Evolutionary conservation across 768 basidiomycete genomes (phyloP).

Genomic region (Tricholoma hemisulphureum): DNA sequence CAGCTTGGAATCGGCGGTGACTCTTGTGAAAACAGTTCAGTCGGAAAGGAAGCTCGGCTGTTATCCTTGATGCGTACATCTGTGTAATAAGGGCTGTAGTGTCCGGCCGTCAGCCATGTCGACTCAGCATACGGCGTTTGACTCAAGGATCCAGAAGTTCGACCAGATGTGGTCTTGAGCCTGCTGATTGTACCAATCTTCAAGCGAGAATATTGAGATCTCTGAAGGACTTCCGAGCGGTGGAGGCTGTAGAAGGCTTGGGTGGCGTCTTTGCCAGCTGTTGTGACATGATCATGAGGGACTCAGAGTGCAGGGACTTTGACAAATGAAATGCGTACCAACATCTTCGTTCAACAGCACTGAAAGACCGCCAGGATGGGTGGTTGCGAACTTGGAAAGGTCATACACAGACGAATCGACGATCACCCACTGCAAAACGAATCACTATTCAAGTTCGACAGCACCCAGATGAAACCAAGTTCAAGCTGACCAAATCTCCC

Average conservation of each 20-base stretch:
- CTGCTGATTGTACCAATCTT: slow-evolving; percentile 69
- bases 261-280: slow-evolving; percentile 85
- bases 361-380: slow-evolving; percentile 82
- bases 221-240: slow-evolving; percentile 76
- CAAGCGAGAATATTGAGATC: slow-evolving; percentile 71
- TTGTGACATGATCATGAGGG: slow-evolving; percentile 12
- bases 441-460: neutral
- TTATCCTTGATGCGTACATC: slow-evolving; percentile 49
- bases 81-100: slow-evolving; percentile 73
- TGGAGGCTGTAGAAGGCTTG: slow-evolving; percentile 89
- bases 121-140: slow-evolving; percentile 88
- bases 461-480: neutral
- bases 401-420: slow-evolving; percentile 66
- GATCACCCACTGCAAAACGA: slow-evolving; percentile 63
- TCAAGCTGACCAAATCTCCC: neutral
- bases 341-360: slow-evolving; percentile 76
- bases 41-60: slow-evolving; percentile 11
- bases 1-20: slow-evolving; percentile 59
- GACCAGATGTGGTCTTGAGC: slow-evolving; percentile 40
- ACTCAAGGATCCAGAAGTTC: slow-evolving; percentile 58
- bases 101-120: slow-evolving; percentile 71
- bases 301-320: neutral
- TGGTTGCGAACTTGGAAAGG: slow-evolving; percentile 70
- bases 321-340: slow-evolving; percentile 43
- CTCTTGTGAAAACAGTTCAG: slow-evolving; percentile 35